Conservation (phyloP, 257 asterid species). For the Paraleonurus japonicus region DNA sequence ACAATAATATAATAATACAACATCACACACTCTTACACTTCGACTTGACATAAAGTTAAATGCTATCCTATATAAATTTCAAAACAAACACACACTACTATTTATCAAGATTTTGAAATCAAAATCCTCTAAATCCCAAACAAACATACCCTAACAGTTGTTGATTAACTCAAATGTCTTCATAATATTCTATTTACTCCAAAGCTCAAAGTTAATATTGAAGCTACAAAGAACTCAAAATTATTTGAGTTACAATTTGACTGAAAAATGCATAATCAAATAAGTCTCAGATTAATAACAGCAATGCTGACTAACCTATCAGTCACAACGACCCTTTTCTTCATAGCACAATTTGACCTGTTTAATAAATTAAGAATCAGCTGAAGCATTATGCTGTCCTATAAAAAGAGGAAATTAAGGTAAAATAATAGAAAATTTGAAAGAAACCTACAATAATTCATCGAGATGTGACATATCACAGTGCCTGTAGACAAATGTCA, state of each 20-base stretch:
- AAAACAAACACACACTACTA: too few relatives aligned
- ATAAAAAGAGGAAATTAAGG: conserved; percentile 12
- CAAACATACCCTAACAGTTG: not conserved
- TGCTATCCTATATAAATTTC: too few relatives aligned
- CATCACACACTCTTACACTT: too few relatives aligned
- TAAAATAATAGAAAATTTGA: conserved; percentile 11
- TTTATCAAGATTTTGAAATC: too few relatives aligned
- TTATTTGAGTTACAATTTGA: conserved; percentile 10
- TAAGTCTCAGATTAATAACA: conserved; percentile 14
- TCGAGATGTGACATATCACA: conserved; percentile 93
- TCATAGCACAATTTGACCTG: conserved; percentile 88
- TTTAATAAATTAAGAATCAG: conserved; percentile 21
- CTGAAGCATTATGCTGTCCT: conserved; percentile 16
- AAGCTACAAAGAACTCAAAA: conserved; percentile 8
- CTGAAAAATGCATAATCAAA: not conserved
- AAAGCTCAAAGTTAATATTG: not conserved
- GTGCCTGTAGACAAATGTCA: conserved; percentile 72
- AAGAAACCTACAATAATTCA: conserved; percentile 60
- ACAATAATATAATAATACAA: too few relatives aligned
- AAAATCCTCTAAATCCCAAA: too few relatives aligned
- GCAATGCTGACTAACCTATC: conserved; percentile 67
- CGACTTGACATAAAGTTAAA: too few relatives aligned
- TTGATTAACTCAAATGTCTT: not conserved
- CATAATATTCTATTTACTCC: not conserved
- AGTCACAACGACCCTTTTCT: conserved; percentile 86